Evolutionary conservation across 768 basidiomycete species (phyloP).

Genomic region (Leccinum obscurum): DNA sequence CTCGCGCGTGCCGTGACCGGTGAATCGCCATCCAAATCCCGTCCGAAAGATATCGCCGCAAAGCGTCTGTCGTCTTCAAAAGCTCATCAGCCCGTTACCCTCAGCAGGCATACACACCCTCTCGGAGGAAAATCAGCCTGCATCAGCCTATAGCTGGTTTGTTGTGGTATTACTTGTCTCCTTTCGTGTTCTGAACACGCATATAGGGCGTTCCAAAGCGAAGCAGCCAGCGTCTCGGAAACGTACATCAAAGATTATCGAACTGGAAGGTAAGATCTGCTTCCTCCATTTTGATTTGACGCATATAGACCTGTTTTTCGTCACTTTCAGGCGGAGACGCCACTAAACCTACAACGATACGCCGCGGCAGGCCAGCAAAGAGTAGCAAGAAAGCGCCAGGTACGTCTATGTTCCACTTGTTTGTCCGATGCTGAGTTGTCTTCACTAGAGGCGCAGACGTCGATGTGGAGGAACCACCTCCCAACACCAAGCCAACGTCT

Average conservation of each 20-base stretch:
- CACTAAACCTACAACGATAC: slow-evolving; percentile 16
- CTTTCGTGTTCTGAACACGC: neutral
- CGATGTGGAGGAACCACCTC: slow-evolving; percentile 3
- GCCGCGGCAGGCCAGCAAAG: slow-evolving; percentile 15
- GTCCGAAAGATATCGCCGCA: neutral
- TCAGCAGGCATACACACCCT: neutral
- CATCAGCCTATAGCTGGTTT: slow-evolving; percentile 14
- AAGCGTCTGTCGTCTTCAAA: slow-evolving; percentile 6
- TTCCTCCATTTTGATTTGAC: neutral
- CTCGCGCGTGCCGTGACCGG: slow-evolving; percentile 49
- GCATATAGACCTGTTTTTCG: neutral
- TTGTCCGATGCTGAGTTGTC: neutral
- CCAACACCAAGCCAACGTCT: slow-evolving; percentile 1
- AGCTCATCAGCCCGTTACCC: slow-evolving; percentile 1
- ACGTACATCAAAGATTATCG: too few species aligned
- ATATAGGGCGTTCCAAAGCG: slow-evolving; percentile 5
- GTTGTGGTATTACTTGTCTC: neutral
- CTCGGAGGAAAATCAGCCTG: neutral
- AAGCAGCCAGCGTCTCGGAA: too few species aligned
- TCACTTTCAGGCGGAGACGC: neutral
- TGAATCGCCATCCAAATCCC: slow-evolving; percentile 44
- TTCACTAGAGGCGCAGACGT: neutral
- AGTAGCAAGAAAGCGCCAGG: slow-evolving; percentile 14
- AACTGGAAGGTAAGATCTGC: slow-evolving; percentile 1
- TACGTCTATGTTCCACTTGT: neutral